Conservation (phyloP, 1,284 basidiomycete species). For the Rhodotorula glutinis region DNA sequence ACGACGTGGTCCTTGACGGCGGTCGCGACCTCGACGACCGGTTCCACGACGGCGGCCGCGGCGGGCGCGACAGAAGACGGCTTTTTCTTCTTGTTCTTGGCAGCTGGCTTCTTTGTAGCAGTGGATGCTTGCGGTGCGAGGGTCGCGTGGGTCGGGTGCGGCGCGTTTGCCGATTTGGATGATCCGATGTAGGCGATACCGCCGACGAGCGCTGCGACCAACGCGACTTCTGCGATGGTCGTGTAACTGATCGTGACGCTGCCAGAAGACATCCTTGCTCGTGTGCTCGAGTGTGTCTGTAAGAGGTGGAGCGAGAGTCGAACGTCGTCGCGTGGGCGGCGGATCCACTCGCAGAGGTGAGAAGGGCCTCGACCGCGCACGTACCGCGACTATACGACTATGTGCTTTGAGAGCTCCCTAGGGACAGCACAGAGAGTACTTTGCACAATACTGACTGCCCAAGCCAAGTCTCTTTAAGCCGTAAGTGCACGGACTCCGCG, state of each 20-base stretch:
- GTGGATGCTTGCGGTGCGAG: not conserved
- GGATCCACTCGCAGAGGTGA: too few relatives aligned
- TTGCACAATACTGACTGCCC: too few relatives aligned
- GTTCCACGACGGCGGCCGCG: not conserved
- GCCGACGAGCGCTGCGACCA: constrained; percentile 20
- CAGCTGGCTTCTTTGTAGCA: constrained; percentile 18
- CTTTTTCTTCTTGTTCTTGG: constrained; percentile 15
- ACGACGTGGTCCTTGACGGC: constrained; percentile 7
- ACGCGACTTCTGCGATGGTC: constrained; percentile 23
- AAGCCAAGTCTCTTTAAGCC: too few relatives aligned
- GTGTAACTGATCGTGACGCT: constrained; percentile 23
- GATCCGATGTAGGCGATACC: constrained; percentile 22
- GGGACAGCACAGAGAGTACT: too few relatives aligned
- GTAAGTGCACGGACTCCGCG: too few relatives aligned
- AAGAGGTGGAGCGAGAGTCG: not conserved
- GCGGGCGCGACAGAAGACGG: not conserved
- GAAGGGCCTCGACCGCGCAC: too few relatives aligned
- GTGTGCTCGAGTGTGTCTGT: too few relatives aligned
- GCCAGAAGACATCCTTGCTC: constrained; percentile 18
- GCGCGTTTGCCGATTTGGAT: not conserved
- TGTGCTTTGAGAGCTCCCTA: too few relatives aligned
- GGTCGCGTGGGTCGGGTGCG: not conserved
- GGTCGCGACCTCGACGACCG: constrained; percentile 5
- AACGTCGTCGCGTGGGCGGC: too few relatives aligned
- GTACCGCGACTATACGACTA: too few relatives aligned